A percentile compares a stretch with the other conserved stretches of the same genome.
Evolutionary conservation across 306 rosid species (phyloP).

Genomic region (Cercis canadensis): DNA sequence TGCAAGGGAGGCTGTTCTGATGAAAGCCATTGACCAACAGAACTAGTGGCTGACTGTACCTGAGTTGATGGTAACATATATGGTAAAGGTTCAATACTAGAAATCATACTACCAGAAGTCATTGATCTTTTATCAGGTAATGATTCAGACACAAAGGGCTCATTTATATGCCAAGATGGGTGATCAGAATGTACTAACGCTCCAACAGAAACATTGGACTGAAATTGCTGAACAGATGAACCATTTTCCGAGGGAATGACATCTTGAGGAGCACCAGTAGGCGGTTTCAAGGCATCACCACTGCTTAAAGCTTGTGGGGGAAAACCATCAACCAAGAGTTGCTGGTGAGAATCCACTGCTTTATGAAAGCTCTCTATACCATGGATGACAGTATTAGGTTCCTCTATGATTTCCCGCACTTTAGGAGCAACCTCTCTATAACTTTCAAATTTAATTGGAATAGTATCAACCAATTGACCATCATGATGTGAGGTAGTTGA

Average conservation of each 20-base stretch:
- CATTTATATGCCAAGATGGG: constrained; percentile 47
- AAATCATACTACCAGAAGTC: constrained; percentile 47
- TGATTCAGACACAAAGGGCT: constrained; percentile 38
- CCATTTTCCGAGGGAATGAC: constrained; percentile 35
- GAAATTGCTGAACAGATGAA: constrained; percentile 45
- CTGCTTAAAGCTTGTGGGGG: constrained; percentile 41
- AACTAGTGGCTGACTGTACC: constrained; percentile 46
- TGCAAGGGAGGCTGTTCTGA: constrained; percentile 51
- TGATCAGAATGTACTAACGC: constrained; percentile 46
- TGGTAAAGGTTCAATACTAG: constrained; percentile 47
- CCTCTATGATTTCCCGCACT: constrained; percentile 39
- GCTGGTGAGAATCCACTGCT: constrained; percentile 44
- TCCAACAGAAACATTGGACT: constrained; percentile 41
- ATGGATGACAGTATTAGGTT: constrained; percentile 32
- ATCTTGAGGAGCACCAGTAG: constrained; percentile 48
- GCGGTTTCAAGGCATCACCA: constrained; percentile 44
- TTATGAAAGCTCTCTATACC: constrained; percentile 42
- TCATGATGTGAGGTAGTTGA: constrained; percentile 35
- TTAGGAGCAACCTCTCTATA: constrained; percentile 46
- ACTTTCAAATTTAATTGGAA: constrained; percentile 42
- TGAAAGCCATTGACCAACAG: constrained; percentile 38
- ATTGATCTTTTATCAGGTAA: constrained; percentile 48
- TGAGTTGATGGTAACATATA: constrained; percentile 44
- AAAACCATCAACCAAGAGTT: constrained; percentile 40
- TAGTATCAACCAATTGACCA: constrained; percentile 39